These are phyloP conservation scores for Syncephalis fuscata DNA, from an alignment of 371 early-diverging fungal genomes.

Conservation along the genomic window DNA sequence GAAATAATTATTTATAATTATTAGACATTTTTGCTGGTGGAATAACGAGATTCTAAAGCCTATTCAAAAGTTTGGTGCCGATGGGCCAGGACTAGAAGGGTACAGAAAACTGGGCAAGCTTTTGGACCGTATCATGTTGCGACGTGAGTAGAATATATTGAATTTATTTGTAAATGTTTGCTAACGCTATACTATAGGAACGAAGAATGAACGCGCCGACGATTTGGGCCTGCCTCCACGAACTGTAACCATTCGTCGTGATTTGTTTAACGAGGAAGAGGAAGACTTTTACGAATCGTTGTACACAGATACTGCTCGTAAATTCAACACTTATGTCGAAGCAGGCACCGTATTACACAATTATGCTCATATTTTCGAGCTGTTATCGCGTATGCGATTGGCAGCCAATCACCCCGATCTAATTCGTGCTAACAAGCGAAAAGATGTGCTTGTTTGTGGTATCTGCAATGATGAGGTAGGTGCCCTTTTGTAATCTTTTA, in stretches of 20 bases:
- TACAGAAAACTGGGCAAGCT: conserved; percentile 61
- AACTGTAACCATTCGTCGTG: conserved; percentile 58
- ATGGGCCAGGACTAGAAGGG: conserved; percentile 45
- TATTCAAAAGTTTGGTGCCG: conserved; percentile 62
- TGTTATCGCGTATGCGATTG: conserved; percentile 52
- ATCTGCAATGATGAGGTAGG: conserved; percentile 65
- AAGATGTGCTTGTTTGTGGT: conserved; percentile 58
- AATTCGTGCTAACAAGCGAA: conserved; percentile 20
- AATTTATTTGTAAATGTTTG: too few species aligned
- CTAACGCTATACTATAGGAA: too few species aligned
- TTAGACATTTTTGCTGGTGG: conserved; percentile 92
- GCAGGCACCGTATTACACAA: conserved; percentile 81
- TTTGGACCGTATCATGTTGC: conserved; percentile 81
- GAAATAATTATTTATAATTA: conserved; percentile 18
- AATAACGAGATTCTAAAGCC: conserved; percentile 87
- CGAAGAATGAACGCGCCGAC: conserved; percentile 79
- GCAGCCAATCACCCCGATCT: conserved; percentile 88
- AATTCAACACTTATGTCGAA: conserved; percentile 73
- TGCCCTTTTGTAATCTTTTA: too few species aligned
- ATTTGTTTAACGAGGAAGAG: conserved; percentile 81
- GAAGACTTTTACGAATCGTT: conserved; percentile 83
- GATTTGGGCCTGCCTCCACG: conserved; percentile 89
- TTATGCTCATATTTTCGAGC: conserved; percentile 84
- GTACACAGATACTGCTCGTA: conserved; percentile 56
- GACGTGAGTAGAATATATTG: too few species aligned